A percentile compares a stretch with the other conserved stretches of the same genome.
These are phyloP conservation scores for Dryas drummondii DNA, from an alignment of 306 rosid species.

Conservation along the genomic window DNA sequence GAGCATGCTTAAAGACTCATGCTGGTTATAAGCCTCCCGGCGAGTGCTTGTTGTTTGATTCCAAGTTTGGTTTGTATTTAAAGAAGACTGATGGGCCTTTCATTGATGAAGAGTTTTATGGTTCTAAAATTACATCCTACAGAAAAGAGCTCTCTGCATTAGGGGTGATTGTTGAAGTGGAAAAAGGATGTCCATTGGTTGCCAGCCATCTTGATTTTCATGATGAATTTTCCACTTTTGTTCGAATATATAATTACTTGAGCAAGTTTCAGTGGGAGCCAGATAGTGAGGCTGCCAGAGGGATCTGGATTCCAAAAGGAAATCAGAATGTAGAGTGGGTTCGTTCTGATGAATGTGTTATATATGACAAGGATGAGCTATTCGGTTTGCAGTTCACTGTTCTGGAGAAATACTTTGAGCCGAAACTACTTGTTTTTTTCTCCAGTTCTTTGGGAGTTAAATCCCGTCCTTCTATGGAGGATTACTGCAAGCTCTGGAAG, in stretches of 20 bases:
- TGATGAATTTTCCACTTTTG: constrained; percentile 31
- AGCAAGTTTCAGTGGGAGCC: constrained; percentile 41
- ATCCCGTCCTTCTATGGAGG: constrained; percentile 45
- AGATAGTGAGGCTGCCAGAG: constrained; percentile 28
- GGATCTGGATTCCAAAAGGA: constrained; percentile 61
- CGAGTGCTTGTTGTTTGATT: constrained; percentile 49
- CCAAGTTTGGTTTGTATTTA: constrained; percentile 39
- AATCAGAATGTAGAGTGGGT: constrained; percentile 42
- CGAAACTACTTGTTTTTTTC: constrained; percentile 43
- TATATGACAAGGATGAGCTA: constrained; percentile 51
- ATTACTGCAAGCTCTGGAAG: constrained; percentile 63
- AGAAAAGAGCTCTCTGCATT: constrained; percentile 49
- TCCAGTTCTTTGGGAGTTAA: constrained; percentile 37
- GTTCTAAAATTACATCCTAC: constrained; percentile 41
- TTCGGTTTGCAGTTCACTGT: constrained; percentile 47
- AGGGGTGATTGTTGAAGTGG: constrained; percentile 47
- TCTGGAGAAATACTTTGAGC: constrained; percentile 39
- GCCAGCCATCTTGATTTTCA: constrained; percentile 42
- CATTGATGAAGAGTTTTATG: constrained; percentile 53
- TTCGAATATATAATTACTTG: constrained; percentile 50
- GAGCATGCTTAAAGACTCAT: constrained; percentile 63
- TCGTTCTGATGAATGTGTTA: constrained; percentile 45
- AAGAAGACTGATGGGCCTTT: constrained; percentile 64
- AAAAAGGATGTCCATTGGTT: constrained; percentile 42
- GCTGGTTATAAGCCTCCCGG: constrained; percentile 52